Evolutionary conservation across 345 rosid species (phyloP).

Genomic region (Lepidium didymum): DNA sequence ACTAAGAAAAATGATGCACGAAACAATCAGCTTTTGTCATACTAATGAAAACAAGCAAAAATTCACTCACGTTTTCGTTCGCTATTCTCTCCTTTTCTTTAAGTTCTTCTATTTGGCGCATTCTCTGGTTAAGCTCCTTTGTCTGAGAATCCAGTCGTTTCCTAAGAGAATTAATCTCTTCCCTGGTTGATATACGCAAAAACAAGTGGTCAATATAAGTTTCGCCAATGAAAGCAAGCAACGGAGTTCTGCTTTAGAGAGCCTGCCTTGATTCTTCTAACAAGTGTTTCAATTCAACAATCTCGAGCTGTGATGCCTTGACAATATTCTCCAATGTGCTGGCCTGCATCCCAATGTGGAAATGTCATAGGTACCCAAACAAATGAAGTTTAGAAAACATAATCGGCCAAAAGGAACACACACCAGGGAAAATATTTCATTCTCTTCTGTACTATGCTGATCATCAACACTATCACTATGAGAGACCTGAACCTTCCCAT

Average conservation of each 20-base stretch:
- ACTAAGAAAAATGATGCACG: not conserved
- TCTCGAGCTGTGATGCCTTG: slow-evolving; percentile 86
- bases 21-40: not conserved
- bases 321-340: slow-evolving; percentile 91
- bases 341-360: slow-evolving; percentile 47
- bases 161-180: slow-evolving; percentile 61
- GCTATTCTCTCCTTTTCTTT: slow-evolving; percentile 89
- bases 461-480: slow-evolving; percentile 23
- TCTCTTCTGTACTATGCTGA: slow-evolving; percentile 43
- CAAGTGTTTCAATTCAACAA: slow-evolving; percentile 63
- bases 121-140: slow-evolving; percentile 66
- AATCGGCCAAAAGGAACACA: slow-evolving; percentile 19
- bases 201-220: not conserved
- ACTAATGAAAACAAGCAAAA: no score
- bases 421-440: slow-evolving; percentile 82
- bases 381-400: slow-evolving; percentile 6
- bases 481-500: slow-evolving; percentile 32
- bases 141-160: slow-evolving; percentile 66
- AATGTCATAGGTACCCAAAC: not conserved
- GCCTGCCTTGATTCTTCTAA: slow-evolving; percentile 76
- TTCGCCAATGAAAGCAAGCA: not conserved
- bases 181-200: slow-evolving; percentile 45
- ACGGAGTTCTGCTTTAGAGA: not conserved
- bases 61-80: slow-evolving; percentile 77
- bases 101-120: slow-evolving; percentile 70